Percentiles rank a stretch among this genome's conserved stretches.
Evolutionary conservation across 306 rosid genomes (phyloP).

Genomic region (Senna siamea): DNA sequence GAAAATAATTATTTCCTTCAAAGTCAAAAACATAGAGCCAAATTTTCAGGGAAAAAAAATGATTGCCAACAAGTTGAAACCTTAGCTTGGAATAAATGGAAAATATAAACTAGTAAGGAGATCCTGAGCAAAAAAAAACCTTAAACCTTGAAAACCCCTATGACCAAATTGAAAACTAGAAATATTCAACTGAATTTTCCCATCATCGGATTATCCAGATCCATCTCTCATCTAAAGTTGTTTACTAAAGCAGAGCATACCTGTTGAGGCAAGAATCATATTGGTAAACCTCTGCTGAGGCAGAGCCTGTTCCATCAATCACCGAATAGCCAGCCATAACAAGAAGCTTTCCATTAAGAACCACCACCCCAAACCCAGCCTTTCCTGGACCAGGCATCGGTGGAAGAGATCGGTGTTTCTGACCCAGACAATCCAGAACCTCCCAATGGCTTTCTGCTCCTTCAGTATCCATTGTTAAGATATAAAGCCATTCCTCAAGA

Average conservation of each 20-base stretch:
- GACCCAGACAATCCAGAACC: conserved; percentile 79
- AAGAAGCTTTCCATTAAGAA: conserved; percentile 87
- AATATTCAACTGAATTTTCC: background rate
- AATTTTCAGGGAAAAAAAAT: background rate
- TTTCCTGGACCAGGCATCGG: conserved; percentile 79
- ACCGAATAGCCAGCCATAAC: conserved; percentile 79
- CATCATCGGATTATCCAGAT: background rate
- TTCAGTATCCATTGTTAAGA: conserved; percentile 61
- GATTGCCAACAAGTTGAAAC: background rate
- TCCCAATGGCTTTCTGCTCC: conserved; percentile 88
- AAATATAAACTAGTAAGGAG: background rate
- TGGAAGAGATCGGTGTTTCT: conserved; percentile 62
- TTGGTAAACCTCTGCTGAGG: conserved; percentile 73
- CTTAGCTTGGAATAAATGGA: background rate
- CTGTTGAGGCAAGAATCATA: conserved; percentile 84
- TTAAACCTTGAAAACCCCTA: background rate
- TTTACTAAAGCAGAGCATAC: conserved; percentile 36
- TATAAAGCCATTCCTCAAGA: conserved; percentile 91
- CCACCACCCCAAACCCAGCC: conserved; percentile 76
- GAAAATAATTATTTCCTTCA: conserved; percentile 1
- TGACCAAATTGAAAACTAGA: background rate
- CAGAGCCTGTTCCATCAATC: conserved; percentile 52
- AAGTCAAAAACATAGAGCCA: background rate
- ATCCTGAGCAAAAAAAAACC: too few relatives aligned
- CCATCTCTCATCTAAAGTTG: background rate